A percentile compares a stretch with the other conserved stretches of the same genome.
Evolutionary conservation across 805 yeast species (phyloP).

Genomic region (Candida dendrica): DNA sequence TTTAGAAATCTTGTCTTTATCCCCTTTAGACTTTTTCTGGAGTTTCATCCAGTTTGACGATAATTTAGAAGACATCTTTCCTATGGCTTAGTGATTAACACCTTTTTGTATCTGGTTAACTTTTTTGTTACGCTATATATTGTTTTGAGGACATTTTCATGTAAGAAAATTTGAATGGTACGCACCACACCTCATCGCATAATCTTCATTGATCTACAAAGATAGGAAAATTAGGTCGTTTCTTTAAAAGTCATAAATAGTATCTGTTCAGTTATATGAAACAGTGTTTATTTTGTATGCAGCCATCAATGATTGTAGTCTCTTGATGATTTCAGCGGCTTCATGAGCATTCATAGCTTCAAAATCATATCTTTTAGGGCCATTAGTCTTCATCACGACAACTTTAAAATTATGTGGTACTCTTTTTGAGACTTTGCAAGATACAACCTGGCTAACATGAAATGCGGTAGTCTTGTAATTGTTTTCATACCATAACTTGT

Average conservation of each 20-base stretch:
- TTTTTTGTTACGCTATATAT: no score
- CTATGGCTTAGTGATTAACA: no score
- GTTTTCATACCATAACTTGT: conserved; percentile 62
- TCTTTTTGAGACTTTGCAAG: conserved; percentile 70
- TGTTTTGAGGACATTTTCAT: no score
- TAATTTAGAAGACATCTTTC: conserved; percentile 3
- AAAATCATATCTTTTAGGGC: conserved; percentile 77
- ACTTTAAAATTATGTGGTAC: conserved; percentile 77
- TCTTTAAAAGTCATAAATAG: neutral
- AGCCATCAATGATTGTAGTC: conserved; percentile 49
- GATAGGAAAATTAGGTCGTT: no score
- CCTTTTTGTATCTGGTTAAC: no score
- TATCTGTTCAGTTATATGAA: neutral
- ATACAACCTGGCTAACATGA: conserved; percentile 70
- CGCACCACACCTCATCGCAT: neutral
- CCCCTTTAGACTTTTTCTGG: conserved; percentile 5
- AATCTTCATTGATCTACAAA: neutral
- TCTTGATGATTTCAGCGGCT: conserved; percentile 70
- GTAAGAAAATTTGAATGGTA: neutral
- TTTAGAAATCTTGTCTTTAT: conserved; percentile 1
- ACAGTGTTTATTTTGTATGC: conserved; percentile 40
- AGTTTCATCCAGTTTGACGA: conserved; percentile 17
- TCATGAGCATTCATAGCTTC: conserved; percentile 62
- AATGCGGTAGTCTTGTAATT: conserved; percentile 75
- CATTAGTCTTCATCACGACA: conserved; percentile 59